phyloP scores from a whole-genome alignment of 1,284 basidiomycete genomes.

The Schizophyllum amplum region DNA sequence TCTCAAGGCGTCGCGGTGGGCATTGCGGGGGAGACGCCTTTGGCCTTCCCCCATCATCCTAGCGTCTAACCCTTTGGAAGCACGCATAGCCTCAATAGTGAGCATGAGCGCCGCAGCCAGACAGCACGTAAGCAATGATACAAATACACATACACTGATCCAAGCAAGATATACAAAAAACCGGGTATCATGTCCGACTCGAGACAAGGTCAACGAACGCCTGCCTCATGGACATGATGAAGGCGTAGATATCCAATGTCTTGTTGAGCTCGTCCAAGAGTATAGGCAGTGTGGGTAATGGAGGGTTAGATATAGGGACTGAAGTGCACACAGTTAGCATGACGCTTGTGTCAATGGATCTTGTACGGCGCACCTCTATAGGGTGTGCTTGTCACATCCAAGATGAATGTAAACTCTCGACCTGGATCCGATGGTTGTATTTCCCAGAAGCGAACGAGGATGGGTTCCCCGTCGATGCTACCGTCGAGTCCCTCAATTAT shows the following conservation, averaged over 20 bases:
- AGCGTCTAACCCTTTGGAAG: too few species aligned
- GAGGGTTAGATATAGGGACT: constrained; percentile 67
- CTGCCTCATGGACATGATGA: constrained; percentile 48
- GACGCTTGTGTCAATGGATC: constrained; percentile 1
- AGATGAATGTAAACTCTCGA: constrained; percentile 66
- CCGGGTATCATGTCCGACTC: neutral
- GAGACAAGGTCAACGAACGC: constrained; percentile 18
- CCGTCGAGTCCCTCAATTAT: constrained; percentile 64
- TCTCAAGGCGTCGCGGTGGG: too few species aligned
- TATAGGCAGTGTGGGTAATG: constrained; percentile 52
- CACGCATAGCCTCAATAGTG: too few species aligned
- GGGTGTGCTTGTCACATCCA: constrained; percentile 55
- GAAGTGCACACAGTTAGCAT: constrained; percentile 1
- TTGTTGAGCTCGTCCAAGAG: constrained; percentile 59
- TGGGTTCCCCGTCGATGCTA: constrained; percentile 36
- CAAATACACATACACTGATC: too few species aligned
- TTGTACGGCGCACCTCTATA: constrained; percentile 59
- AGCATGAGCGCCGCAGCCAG: too few species aligned
- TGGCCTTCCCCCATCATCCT: too few species aligned
- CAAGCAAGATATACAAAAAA: too few species aligned
- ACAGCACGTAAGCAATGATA: too few species aligned
- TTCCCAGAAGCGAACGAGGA: constrained; percentile 66
- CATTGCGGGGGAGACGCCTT: too few species aligned
- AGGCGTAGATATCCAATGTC: constrained; percentile 51
- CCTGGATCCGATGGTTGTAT: constrained; percentile 51